Evolutionary conservation across 2,329 filamentous ascomycete species (phyloP).

Genomic region (Pseudopithomyces chartarum): DNA sequence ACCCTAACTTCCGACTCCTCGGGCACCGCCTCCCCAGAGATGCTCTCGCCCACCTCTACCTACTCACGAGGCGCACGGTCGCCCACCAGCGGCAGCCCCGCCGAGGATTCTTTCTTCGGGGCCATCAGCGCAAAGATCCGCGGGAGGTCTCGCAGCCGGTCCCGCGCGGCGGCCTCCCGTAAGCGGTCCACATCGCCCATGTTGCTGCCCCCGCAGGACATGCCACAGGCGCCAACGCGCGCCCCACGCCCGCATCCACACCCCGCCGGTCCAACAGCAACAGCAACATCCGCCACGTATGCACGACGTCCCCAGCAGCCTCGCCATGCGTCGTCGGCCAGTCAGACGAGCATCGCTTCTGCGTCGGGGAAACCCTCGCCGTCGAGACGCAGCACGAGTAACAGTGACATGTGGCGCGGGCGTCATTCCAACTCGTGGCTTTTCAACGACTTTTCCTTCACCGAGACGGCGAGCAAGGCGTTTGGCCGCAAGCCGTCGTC

Average conservation of each 20-base stretch:
- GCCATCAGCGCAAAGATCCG: conserved; percentile 37
- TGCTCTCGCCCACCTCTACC: conserved; percentile 24
- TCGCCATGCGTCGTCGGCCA: conserved; percentile 25
- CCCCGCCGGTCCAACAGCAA: conserved; percentile 16
- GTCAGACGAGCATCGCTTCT: conserved; percentile 23
- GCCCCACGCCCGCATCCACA: conserved; percentile 8
- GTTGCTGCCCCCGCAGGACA: conserved; percentile 31
- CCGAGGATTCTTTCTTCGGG: conserved; percentile 42
- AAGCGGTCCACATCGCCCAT: conserved; percentile 40
- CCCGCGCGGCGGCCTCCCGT: conserved; percentile 26
- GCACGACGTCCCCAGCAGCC: conserved; percentile 20
- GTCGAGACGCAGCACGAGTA: conserved; percentile 32
- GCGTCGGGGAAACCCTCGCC: conserved; percentile 18
- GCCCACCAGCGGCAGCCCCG: conserved; percentile 28
- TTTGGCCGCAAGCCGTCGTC: conserved; percentile 27
- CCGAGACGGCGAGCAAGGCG: conserved; percentile 39
- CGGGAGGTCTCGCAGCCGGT: conserved; percentile 41
- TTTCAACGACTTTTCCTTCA: conserved; percentile 45
- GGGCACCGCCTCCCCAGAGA: conserved; percentile 27
- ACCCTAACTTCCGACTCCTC: conserved; percentile 36
- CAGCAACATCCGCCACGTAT: background rate
- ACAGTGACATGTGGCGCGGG: conserved; percentile 43
- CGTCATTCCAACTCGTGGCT: conserved; percentile 48
- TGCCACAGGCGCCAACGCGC: conserved; percentile 21
- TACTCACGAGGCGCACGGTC: conserved; percentile 18